These are phyloP conservation scores for Heliocybe sulcata DNA, from an alignment of 1,284 basidiomycete genomes.

Conservation along the genomic window DNA sequence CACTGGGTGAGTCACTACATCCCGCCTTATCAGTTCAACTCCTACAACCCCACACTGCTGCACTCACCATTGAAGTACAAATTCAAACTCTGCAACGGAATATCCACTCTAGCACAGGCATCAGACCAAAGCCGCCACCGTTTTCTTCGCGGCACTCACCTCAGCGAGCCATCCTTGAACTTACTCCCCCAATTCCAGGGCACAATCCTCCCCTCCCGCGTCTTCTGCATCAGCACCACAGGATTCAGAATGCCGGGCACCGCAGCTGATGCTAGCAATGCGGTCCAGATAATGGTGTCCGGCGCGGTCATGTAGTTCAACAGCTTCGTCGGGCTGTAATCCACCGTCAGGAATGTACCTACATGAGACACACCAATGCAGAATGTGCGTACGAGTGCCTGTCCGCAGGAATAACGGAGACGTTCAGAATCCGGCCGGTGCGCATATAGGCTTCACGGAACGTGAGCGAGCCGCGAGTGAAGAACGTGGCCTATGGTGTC, in stretches of 20 bases:
- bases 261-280: slow-evolving; percentile 75
- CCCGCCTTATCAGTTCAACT: too few species aligned
- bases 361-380: too few species aligned
- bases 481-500: slow-evolving; percentile 56
- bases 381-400: slow-evolving; percentile 81
- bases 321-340: slow-evolving; percentile 80
- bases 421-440: slow-evolving; percentile 91
- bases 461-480: slow-evolving; percentile 91
- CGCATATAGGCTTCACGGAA: slow-evolving; percentile 93
- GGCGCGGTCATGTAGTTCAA: slow-evolving; percentile 96
- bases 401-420: slow-evolving; percentile 92
- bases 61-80: slow-evolving; percentile 83
- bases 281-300: slow-evolving; percentile 77
- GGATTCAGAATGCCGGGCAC: slow-evolving; percentile 84
- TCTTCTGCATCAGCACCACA: slow-evolving; percentile 92
- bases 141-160: slow-evolving; percentile 30
- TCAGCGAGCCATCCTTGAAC: slow-evolving; percentile 87
- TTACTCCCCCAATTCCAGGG: slow-evolving; percentile 95
- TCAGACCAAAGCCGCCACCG: not conserved
- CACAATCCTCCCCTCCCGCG: slow-evolving; percentile 72
- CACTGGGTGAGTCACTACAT: slow-evolving; percentile 85
- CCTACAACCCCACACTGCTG: too few species aligned
- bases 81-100: slow-evolving; percentile 89
- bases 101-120: slow-evolving; percentile 66
- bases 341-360: too few species aligned